Evolutionary conservation across 148 eudicot species (phyloP), one percentile per base, ranked within the genome.

Genomic region (Rhododendron griersonianum): DNA sequence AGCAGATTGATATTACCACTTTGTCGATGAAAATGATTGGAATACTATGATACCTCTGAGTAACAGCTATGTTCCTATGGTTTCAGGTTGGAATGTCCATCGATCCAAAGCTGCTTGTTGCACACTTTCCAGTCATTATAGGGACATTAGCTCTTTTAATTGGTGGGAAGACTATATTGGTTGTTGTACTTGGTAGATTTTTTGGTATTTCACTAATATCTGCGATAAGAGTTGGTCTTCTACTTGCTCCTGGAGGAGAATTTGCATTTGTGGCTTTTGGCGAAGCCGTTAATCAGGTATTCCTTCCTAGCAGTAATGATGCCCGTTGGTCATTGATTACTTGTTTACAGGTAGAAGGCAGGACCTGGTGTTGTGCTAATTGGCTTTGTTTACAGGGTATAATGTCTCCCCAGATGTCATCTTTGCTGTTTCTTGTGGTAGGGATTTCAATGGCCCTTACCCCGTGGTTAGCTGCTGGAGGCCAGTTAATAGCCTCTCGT

Each of bases 61-160:
- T 55, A 76, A 86, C 39, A 57, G 23, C 21, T 44, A 53, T 82
- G 81, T 65, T 86, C 59, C 80, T 81, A 83, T 86, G 30, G 51
- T 92, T 86, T 88, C 98, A 97, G 99, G 99, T 97, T 83, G 99
- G 99, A 88, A 97, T 97, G 99, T 97, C 99, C 48, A 97, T 97
- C 83, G 98, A 97, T 88, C 99, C 99, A 65, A 95, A 95, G 84
- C 96, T 97, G 90, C 93, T 97, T 84, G 50, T 93, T 87, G 93
- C 99, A 80, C 95, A 95, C 91, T 97, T 97, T 88, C 96, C 98
- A 11, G 93, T 91, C 83, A 84, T 97, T 67, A 89, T 90, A 88
- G 96, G 96, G 81, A 78, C 95, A 87, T 86, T 97, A 85, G 96
- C 89, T 44, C 94, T 95, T 87, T 89, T 97, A 84, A 91, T 97